Percentiles rank a stretch among this genome's conserved stretches.
Conservation (phyloP, 371 early-diverging fungal species). For the Apophysomyces ossiformis region DNA sequence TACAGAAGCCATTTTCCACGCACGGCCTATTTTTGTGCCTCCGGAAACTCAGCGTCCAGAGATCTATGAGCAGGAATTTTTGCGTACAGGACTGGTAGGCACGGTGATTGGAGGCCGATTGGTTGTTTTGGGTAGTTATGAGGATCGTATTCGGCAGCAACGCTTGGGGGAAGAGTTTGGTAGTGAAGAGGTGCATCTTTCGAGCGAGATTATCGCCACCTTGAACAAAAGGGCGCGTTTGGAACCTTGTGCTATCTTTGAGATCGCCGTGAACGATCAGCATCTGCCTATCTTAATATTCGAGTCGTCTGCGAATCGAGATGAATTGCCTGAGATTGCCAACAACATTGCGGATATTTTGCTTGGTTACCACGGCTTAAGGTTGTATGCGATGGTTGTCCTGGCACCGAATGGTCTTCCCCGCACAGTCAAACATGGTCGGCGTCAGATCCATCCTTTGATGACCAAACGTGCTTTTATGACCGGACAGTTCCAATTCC, state of each 20-base stretch:
- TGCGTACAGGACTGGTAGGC: conserved; percentile 83
- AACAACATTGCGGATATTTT: conserved; percentile 57
- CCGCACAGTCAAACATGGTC: conserved; percentile 72
- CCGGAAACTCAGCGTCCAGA: conserved; percentile 56
- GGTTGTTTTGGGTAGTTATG: conserved; percentile 75
- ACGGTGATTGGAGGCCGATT: conserved; percentile 74
- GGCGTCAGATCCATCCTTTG: conserved; percentile 65
- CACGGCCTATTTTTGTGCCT: conserved; percentile 59
- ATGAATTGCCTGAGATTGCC: conserved; percentile 56
- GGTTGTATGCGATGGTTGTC: conserved; percentile 63
- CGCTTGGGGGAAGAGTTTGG: conserved; percentile 47
- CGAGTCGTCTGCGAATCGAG: conserved; percentile 59
- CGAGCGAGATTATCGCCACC: conserved; percentile 57
- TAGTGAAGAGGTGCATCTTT: conserved; percentile 56
- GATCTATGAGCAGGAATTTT: conserved; percentile 58
- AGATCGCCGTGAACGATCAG: conserved; percentile 67
- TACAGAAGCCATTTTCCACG: conserved; percentile 76
- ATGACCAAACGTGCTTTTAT: conserved; percentile 70
- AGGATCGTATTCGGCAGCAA: conserved; percentile 75
- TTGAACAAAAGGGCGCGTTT: conserved; percentile 55
- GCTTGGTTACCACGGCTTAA: conserved; percentile 60
- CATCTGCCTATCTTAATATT: conserved; percentile 72
- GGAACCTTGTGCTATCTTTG: conserved; percentile 62
- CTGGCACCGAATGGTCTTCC: conserved; percentile 68
- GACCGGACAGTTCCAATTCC: conserved; percentile 56